A percentile compares a stretch with the other conserved stretches of the same genome.
These are phyloP conservation scores for Tardiomyces digboiensis DNA, from an alignment of 1,139 yeast genomes.

Conservation along the genomic window DNA sequence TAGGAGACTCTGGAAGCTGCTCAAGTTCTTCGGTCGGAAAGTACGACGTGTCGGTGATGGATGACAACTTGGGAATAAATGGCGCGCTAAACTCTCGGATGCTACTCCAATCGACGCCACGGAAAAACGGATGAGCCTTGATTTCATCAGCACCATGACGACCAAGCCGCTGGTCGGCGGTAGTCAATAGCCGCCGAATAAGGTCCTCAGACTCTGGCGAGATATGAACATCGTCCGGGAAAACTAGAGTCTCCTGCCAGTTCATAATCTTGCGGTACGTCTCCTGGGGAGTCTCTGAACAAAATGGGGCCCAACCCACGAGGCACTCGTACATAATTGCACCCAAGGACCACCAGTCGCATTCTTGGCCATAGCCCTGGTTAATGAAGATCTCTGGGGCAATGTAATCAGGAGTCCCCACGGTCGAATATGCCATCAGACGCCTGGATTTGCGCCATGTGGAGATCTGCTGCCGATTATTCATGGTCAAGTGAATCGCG, in stretches of 20 bases:
- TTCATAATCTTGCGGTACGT: conserved; percentile 90
- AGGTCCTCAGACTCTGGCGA: conserved; percentile 93
- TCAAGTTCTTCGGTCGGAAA: conserved; percentile 98
- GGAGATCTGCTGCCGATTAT: conserved; percentile 94
- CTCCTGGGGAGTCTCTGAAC: conserved; percentile 98
- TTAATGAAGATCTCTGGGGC: conserved; percentile 97
- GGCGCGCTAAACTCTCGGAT: conserved; percentile 94
- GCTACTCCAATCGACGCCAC: conserved; percentile 95
- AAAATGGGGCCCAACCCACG: conserved; percentile 99
- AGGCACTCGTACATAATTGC: conserved; percentile 98
- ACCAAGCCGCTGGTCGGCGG: conserved; percentile 81
- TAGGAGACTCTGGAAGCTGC: conserved; percentile 89
- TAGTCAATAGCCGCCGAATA: conserved; percentile 72
- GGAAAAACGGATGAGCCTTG: conserved; percentile 83
- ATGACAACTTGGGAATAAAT: conserved; percentile 72
- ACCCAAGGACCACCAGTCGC: conserved; percentile 99
- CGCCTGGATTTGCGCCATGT: conserved; percentile 97
- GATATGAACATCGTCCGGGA: conserved; percentile 93
- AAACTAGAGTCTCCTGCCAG: conserved; percentile 88
- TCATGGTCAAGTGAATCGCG: conserved; percentile 90
- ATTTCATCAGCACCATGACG: conserved; percentile 89
- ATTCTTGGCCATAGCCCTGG: conserved; percentile 98
- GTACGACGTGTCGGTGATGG: conserved; percentile 93
- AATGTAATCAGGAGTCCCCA: conserved; percentile 97
- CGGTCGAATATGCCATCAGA: conserved; percentile 96